phyloP scores from a whole-genome alignment of 2,329 filamentous ascomycete genomes.

The Leptographium procerum region DNA sequence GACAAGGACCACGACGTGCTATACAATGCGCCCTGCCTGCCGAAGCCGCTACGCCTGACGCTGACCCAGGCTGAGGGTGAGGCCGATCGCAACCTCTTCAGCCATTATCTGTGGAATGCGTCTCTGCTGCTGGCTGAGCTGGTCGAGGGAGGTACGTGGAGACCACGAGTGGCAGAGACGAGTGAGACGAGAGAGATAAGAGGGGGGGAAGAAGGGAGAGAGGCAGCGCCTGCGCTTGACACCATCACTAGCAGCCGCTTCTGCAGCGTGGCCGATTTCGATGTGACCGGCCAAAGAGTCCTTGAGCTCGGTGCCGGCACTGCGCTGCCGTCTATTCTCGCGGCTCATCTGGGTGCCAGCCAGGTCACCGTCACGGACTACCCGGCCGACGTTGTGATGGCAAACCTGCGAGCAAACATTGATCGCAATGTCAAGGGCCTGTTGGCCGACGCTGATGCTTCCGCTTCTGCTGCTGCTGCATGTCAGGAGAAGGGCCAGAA shows the following conservation, averaged over 20 bases:
- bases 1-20: conserved; percentile 45
- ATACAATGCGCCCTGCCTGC: conserved; percentile 44
- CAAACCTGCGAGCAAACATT: conserved; percentile 48
- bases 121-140: conserved; percentile 43
- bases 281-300: conserved; percentile 38
- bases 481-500: too few species aligned
- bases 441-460: neutral
- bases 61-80: conserved; percentile 39
- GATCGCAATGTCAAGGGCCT: conserved; percentile 32
- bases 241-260: neutral
- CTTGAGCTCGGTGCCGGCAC: conserved; percentile 60
- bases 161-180: conserved; percentile 1
- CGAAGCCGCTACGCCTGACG: conserved; percentile 29
- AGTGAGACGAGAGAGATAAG: too few species aligned
- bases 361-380: conserved; percentile 56
- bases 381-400: conserved; percentile 47
- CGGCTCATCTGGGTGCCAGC: conserved; percentile 32
- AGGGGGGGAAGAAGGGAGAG: too few species aligned
- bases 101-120: conserved; percentile 66
- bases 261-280: conserved; percentile 21
- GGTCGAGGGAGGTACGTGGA: conserved; percentile 37
- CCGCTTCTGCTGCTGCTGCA: too few species aligned
- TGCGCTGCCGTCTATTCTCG: conserved; percentile 40
- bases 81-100: conserved; percentile 48
- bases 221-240: neutral